Base-by-base conservation (phyloP, 768 basidiomycete genomes). In the Naematelia aurantialba region DNA sequence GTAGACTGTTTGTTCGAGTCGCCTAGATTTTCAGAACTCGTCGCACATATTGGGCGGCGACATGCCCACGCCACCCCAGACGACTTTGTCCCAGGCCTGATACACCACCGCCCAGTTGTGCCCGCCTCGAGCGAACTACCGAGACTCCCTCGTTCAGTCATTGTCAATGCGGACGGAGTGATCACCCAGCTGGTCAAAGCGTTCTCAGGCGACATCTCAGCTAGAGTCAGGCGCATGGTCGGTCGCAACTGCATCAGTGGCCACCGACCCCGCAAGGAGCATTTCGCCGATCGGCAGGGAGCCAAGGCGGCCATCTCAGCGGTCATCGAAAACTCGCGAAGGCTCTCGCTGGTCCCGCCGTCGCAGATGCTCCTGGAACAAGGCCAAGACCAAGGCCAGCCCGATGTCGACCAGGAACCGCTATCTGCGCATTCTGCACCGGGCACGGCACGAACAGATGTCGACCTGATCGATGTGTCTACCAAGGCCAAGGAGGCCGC, bases 81-180 rank as follows among this genome's bases (percentile, higher is more conserved):
- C 49, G 69, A 73, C 50, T 73, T 70, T 48, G 66, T 70, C 12
- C 72, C 72, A 10, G 69, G 69, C 12, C 59, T 73, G 12, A 70
- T 73, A 50, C 72, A 69, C 51, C 55, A 60, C 47, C 29, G 45
- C 12, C 65, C 62, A 13, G 39, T 55, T 5, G 50, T 53, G 17
- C 60, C 59, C 0, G 14, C 4, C 14, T 5, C 26, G 21, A 12
- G 17, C 11, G 24, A 27, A 5, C 52, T 50, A 12, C 58, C 54
- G 2, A 30, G 19, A 19, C 34, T 56, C 24, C 61, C 61, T 3
- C 8, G 34, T 8, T 8, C 34, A 17, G 25, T 29, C 1, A 56
- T 56, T 29, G 24, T 22, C 13, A 56, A 47, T 25, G 25, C 27
- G 27, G 45, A 26, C 5, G 26, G 45, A 27, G 55, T 46, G 45